Conservation (phyloP, 495 filamentous ascomycete genomes). For the Aspergillus incahuasiensis region DNA sequence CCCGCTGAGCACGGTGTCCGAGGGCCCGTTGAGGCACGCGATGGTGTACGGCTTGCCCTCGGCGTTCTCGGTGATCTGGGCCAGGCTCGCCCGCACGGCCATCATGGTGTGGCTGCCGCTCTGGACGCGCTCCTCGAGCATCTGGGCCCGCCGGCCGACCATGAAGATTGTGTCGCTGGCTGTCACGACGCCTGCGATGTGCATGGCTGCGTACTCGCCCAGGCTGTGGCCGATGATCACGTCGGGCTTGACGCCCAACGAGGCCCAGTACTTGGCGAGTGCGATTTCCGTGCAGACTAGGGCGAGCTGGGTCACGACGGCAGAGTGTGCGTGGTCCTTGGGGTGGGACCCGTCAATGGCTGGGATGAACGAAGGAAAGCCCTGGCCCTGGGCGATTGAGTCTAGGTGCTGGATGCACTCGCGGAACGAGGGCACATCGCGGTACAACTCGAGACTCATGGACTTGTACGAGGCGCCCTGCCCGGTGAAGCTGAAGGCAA, state of each 20-base stretch:
- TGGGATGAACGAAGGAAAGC: constrained; percentile 35
- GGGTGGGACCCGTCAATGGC: too few relatives aligned
- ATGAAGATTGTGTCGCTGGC: constrained; percentile 22
- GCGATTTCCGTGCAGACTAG: constrained; percentile 21
- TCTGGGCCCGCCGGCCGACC: constrained; percentile 19
- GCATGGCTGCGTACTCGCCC: constrained; percentile 37
- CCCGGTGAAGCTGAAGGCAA: constrained; percentile 18
- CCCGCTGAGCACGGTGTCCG: not conserved
- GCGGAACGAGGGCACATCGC: not conserved
- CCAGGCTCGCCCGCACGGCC: too few relatives aligned
- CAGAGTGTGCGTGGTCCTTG: too few relatives aligned
- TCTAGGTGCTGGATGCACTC: not conserved
- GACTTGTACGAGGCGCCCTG: constrained; percentile 49
- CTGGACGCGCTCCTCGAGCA: constrained; percentile 14
- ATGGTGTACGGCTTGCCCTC: too few relatives aligned
- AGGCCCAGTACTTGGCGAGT: constrained; percentile 15
- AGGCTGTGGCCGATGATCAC: constrained; percentile 30
- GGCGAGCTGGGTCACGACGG: constrained; percentile 16
- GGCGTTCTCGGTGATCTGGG: too few relatives aligned
- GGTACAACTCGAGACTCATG: constrained; percentile 41
- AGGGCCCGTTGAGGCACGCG: too few relatives aligned
- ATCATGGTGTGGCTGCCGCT: too few relatives aligned
- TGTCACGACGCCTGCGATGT: constrained; percentile 19
- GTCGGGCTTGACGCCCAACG: not conserved
- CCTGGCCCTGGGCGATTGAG: constrained; percentile 9